These are phyloP conservation scores for Kwoniella mangroviensis DNA, from an alignment of 768 basidiomycete species.

Conservation along the genomic window DNA sequence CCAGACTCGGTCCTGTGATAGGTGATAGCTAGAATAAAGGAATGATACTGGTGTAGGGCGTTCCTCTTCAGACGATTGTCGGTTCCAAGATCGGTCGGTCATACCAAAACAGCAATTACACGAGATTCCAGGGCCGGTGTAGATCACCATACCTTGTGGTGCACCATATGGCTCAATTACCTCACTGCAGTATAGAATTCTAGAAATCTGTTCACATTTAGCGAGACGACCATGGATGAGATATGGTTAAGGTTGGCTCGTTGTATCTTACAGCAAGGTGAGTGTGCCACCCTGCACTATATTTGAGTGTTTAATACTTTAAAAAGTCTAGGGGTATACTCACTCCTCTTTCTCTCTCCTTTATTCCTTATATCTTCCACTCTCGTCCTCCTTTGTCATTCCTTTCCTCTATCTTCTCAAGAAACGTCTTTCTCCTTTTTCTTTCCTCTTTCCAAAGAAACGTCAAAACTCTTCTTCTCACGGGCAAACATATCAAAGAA, in stretches of 20 bases:
- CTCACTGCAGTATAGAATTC: too few species aligned
- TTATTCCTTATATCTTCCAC: neutral
- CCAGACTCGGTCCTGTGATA: neutral
- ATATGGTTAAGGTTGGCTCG: neutral
- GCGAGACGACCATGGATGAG: neutral
- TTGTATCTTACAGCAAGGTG: neutral
- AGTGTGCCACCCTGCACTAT: neutral
- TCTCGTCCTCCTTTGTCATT: neutral
- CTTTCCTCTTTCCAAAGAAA: neutral
- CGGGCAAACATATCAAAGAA: neutral
- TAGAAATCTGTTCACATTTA: neutral
- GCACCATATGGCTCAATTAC: constrained; percentile 1
- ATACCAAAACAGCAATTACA: neutral
- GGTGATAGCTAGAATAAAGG: neutral
- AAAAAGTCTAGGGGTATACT: neutral
- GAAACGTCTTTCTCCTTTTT: neutral
- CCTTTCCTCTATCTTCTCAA: neutral
- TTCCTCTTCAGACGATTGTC: neutral
- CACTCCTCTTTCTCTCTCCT: neutral
- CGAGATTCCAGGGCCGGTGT: neutral
- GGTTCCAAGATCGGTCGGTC: neutral
- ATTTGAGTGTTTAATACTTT: neutral
- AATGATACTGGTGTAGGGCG: neutral
- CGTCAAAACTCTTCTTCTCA: neutral
- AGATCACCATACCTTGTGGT: neutral